These are phyloP conservation scores for Boletus rubropictus DNA, from an alignment of 768 basidiomycete genomes.

Conservation along the genomic window DNA sequence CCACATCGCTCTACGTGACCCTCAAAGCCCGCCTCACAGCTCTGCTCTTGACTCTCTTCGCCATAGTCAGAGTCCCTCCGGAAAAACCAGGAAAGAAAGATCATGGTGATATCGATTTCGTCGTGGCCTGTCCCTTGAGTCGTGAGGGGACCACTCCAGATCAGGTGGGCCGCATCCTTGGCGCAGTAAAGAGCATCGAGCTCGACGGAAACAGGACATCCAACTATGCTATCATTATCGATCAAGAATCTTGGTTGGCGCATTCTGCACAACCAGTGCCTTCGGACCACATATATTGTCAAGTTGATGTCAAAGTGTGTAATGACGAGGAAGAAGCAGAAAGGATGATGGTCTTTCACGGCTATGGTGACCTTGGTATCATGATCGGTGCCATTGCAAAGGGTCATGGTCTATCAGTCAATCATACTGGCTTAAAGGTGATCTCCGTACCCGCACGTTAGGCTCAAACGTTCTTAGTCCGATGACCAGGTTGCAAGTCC, in stretches of 20 bases:
- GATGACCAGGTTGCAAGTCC: constrained; percentile 26
- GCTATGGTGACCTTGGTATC: constrained; percentile 71
- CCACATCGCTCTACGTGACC: constrained; percentile 45
- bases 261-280: constrained; percentile 4
- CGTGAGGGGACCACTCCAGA: constrained; percentile 29
- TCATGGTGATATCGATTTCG: constrained; percentile 66
- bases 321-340: constrained; percentile 44
- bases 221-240: constrained; percentile 54
- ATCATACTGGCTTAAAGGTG: constrained; percentile 56
- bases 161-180: constrained; percentile 37
- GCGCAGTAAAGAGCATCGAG: constrained; percentile 43
- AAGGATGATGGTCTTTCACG: constrained; percentile 48
- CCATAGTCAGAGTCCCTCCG: constrained; percentile 46
- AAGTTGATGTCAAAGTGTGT: constrained; percentile 66
- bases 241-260: constrained; percentile 35
- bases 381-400: constrained; percentile 54
- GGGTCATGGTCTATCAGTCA: constrained; percentile 46
- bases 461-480: constrained; percentile 11
- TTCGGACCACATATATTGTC: constrained; percentile 25
- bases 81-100: constrained; percentile 63
- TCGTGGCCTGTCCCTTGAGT: constrained; percentile 44
- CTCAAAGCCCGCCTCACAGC: constrained; percentile 44
- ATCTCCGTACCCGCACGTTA: neutral
- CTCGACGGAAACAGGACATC: constrained; percentile 52
- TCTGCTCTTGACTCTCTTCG: constrained; percentile 43